Conservation (phyloP, 1,284 basidiomycete genomes). For the Ustilago xerochloae region DNA sequence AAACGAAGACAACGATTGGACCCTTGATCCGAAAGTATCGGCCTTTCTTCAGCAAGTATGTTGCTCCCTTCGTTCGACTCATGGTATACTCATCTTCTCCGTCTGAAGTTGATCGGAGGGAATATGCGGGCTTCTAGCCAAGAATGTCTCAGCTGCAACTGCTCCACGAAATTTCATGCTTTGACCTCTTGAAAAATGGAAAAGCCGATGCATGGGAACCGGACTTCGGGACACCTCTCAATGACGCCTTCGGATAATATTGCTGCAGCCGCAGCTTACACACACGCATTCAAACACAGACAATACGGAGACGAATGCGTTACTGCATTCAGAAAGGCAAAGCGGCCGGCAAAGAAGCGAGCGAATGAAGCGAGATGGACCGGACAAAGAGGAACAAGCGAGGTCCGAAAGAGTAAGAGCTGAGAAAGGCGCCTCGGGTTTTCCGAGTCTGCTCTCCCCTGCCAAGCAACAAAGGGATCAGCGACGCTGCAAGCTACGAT, state of each 20-base stretch:
- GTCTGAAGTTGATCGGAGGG: too few species aligned
- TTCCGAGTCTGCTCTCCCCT: neutral
- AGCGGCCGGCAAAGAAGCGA: neutral
- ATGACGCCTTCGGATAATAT: constrained; percentile 15
- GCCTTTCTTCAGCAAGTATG: neutral
- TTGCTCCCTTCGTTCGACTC: too few species aligned
- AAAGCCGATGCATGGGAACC: constrained; percentile 8
- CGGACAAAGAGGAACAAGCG: constrained; percentile 1
- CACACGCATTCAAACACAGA: too few species aligned
- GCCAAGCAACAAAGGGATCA: neutral
- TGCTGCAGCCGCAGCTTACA: neutral
- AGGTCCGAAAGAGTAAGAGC: neutral
- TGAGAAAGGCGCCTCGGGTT: constrained; percentile 1
- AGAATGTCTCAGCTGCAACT: neutral
- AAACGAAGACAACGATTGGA: constrained; percentile 3
- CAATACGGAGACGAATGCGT: too few species aligned
- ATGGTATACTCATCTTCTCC: too few species aligned
- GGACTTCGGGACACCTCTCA: neutral
- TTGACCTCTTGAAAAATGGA: neutral
- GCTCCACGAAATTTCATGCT: neutral
- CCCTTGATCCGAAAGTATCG: neutral
- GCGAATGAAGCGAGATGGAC: neutral
- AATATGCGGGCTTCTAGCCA: too few species aligned
- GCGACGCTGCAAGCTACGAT: neutral
- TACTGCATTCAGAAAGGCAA: too few species aligned